Percentiles rank a stretch among this genome's conserved stretches.
phyloP scores from a whole-genome alignment of 345 rosid species.

The Citrus glauca region DNA sequence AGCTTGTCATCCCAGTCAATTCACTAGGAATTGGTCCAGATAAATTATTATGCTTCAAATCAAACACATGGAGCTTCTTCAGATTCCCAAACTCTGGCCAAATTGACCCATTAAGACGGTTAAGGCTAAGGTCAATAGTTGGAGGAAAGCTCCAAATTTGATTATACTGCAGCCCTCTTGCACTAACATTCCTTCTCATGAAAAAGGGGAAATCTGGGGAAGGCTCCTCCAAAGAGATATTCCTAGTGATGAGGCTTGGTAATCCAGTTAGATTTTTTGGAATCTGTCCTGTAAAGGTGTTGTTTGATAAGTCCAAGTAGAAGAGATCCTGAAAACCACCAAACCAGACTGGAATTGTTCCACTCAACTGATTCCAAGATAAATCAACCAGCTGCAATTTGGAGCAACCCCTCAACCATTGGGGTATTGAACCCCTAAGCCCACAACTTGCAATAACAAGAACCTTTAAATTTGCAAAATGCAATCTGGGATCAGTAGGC shows the following conservation, averaged over 20 bases:
- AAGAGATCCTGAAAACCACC: constrained; percentile 42
- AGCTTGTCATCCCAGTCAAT: constrained; percentile 46
- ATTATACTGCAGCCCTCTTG: constrained; percentile 53
- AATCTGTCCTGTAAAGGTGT: constrained; percentile 51
- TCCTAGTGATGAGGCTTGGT: constrained; percentile 38
- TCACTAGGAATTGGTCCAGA: constrained; percentile 43
- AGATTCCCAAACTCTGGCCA: constrained; percentile 58
- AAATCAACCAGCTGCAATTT: constrained; percentile 76
- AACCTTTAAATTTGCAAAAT: constrained; percentile 56
- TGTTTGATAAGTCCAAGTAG: constrained; percentile 70
- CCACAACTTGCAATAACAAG: constrained; percentile 58
- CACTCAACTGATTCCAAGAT: constrained; percentile 65
- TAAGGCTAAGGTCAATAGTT: constrained; percentile 22
- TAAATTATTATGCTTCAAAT: constrained; percentile 34
- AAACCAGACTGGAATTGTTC: constrained; percentile 54
- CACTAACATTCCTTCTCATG: constrained; percentile 47
- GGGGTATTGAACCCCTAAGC: constrained; percentile 61
- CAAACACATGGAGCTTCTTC: constrained; percentile 44
- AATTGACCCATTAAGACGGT: constrained; percentile 25
- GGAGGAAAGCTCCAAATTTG: constrained; percentile 38
- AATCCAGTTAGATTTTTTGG: constrained; percentile 48
- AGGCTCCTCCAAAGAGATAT: constrained; percentile 45
- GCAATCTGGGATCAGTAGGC: constrained; percentile 42
- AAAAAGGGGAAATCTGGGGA: constrained; percentile 59
- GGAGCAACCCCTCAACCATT: constrained; percentile 50